Evolutionary conservation across 1,284 basidiomycete species (phyloP), one percentile per base, ranked within the genome.

Genomic region (Ustilago vetiveriae): DNA sequence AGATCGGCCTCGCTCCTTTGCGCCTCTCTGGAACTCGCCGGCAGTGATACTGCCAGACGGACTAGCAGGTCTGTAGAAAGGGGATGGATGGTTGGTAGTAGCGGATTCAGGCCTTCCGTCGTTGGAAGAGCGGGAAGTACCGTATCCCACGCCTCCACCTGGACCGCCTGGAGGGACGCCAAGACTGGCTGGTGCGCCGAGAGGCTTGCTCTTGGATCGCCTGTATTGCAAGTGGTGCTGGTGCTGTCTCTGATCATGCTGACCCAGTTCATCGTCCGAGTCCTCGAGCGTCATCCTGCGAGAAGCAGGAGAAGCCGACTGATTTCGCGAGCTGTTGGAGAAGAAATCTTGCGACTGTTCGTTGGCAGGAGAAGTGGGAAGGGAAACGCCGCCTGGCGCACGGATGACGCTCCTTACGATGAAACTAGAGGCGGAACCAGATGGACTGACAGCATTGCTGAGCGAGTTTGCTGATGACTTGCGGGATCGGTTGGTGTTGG

Each of bases 111-210:
- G 75, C 22, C 75, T 46, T 16, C 76, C 76, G 45, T 78, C 76
- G 43, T 77, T 78, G 37, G 58, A 67, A 26, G 64, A 70, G 14
- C 32, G 41, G 3, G 73, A 68, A 11, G 67, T 73, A 0, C 76
- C 76, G 33, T 78, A 78, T 5, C 76, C 76, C 0, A 72, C 57
- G 1, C 76, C 76, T 4, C 76, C 76, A 1, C 76, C 76, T 3
- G 74, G 74, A 16, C 76, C 76, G 19, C 76, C 76, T n/a, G 72
- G 55, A 3, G 76, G 76, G 3, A 78, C 76, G 16, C 74, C 64
- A 10, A 78, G 57, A 46, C 52, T 63, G 6, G 49, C 45, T 10
- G 46, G 57, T 2, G 60, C 41, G 6, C 52, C 55, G 27, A 76
- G 32, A 5, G 74, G 74, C 37, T 57, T 57, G 22, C 59, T 65